These are phyloP conservation scores for Pleurotus platypus DNA, from an alignment of 768 basidiomycete species.

Conservation along the genomic window DNA sequence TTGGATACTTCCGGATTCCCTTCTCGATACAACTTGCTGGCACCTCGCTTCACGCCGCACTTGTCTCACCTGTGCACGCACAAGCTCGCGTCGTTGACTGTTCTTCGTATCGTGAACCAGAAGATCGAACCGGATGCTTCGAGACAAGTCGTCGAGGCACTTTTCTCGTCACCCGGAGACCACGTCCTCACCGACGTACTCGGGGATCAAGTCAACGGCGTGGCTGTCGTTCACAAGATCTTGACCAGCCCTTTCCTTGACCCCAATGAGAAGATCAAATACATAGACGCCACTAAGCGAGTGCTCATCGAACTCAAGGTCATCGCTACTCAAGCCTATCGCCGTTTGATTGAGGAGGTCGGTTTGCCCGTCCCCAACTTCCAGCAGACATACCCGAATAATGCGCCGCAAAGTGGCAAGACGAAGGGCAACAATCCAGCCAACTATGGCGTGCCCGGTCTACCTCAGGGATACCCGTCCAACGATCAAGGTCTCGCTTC, in stretches of 20 bases:
- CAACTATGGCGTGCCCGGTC: conserved; percentile 66
- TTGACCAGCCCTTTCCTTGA: conserved; percentile 85
- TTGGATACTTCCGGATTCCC: conserved; percentile 93
- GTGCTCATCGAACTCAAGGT: conserved; percentile 91
- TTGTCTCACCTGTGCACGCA: conserved; percentile 96
- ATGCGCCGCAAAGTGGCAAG: conserved; percentile 60
- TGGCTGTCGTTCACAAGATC: conserved; percentile 90
- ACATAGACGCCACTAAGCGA: conserved; percentile 84
- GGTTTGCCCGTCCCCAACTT: conserved; percentile 87
- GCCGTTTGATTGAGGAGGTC: conserved; percentile 91
- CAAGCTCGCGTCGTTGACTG: conserved; percentile 93
- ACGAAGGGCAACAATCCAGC: conserved; percentile 48
- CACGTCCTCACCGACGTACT: conserved; percentile 92
- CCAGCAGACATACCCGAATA: conserved; percentile 73
- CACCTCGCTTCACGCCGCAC: conserved; percentile 95
- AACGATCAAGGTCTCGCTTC: conserved; percentile 85
- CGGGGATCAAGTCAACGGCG: conserved; percentile 94
- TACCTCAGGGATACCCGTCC: conserved; percentile 76
- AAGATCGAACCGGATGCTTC: conserved; percentile 90
- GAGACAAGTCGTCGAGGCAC: conserved; percentile 77
- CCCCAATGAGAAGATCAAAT: conserved; percentile 57
- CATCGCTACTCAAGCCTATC: conserved; percentile 91
- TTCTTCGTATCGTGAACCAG: conserved; percentile 95
- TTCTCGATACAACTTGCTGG: conserved; percentile 90
- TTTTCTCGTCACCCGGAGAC: conserved; percentile 88